Evolutionary conservation across 2,329 filamentous ascomycete species (phyloP), one percentile per base, ranked within the genome.

Genomic region (Simplicillium sp.): DNA sequence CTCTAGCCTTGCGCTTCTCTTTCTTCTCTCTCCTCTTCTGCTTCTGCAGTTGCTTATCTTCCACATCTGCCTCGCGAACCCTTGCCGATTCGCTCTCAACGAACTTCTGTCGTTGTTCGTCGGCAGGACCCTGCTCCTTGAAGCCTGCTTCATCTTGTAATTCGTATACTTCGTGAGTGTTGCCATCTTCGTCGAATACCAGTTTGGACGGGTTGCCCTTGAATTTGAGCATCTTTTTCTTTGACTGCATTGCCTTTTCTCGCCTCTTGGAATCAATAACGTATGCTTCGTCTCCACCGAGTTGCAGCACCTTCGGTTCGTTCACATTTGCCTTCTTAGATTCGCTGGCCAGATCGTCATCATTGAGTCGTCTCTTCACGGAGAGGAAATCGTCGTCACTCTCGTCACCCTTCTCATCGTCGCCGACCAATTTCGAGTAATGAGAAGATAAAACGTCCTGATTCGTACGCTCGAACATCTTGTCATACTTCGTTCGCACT

Each of bases 391-490:
- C 83, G 44, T 79, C 79, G 38, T 87, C 84, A 41, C 82, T 82
- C 5, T 71, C 75, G 40, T 77, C 74, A 3, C 58, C 68, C 3
- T 54, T 61, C 9, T 50, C 45, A 15, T 43, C 77, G 13, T 70
- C 75, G 44, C 71, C 72, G 45, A 97, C 80, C 47, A 98, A 74
- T 55, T 90, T 95, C 44, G 80, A 78, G 68, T 96, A 97, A 64
- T 98, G 92, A 42, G 83, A 80, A n/a, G 90, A 89, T 48, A 98
- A 65, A 28, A 98, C 85, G 56, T 96, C 89, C 62, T 97, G 90
- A 62, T 98, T 98, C 52, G 84, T 85, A 45, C 92, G 76, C 67
- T 96, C 90, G 62, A 97, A 96, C 92, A 98, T 97, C 51, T 87
- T 83, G 61, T 98, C 88, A 59, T 94, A 94, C 61, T 95, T 97